A percentile compares a stretch with the other conserved stretches of the same genome.
Conservation (phyloP, 2,329 filamentous ascomycete genomes). For the Talaromyces sp. region DNA sequence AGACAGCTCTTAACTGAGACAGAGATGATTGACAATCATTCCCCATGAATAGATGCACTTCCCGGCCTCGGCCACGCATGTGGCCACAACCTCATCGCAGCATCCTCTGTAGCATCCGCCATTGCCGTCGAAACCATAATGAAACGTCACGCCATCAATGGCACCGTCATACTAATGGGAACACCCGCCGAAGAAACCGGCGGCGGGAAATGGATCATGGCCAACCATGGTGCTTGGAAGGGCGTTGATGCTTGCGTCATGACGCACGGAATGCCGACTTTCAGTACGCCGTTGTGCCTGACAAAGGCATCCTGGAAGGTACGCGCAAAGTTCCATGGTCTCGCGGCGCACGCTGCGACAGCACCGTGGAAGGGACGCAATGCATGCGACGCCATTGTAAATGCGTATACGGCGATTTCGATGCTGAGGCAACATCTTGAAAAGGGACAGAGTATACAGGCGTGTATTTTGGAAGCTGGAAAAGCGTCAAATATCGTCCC, state of each 20-base stretch:
- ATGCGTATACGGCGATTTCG: constrained; percentile 37
- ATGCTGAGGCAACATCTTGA: constrained; percentile 52
- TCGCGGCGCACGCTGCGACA: constrained; percentile 51
- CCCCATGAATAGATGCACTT: constrained; percentile 22
- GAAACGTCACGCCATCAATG: constrained; percentile 14
- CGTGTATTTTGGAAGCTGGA: constrained; percentile 50
- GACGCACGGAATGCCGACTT: constrained; percentile 30
- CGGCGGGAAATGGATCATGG: constrained; percentile 34
- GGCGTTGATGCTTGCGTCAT: constrained; percentile 35
- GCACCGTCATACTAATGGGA: constrained; percentile 25
- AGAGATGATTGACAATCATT: background rate
- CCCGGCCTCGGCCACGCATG: constrained; percentile 31
- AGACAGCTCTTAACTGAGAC: background rate
- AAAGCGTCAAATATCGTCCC: constrained; percentile 54
- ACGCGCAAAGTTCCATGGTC: constrained; percentile 41
- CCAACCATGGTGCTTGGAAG: constrained; percentile 38
- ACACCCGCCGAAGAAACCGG: constrained; percentile 30
- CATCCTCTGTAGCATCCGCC: constrained; percentile 26
- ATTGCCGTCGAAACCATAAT: constrained; percentile 25
- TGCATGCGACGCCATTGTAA: constrained; percentile 52
- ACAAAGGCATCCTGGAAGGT: constrained; percentile 20
- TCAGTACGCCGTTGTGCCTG: constrained; percentile 11
- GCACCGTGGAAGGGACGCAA: constrained; percentile 54
- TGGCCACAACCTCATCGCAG: constrained; percentile 31
- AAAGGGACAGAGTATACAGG: constrained; percentile 46